Percentiles rank a stretch among this genome's conserved stretches.
These are phyloP conservation scores for Lichtheimia ramosa DNA, from an alignment of 371 early-diverging fungal genomes.

Conservation along the genomic window DNA sequence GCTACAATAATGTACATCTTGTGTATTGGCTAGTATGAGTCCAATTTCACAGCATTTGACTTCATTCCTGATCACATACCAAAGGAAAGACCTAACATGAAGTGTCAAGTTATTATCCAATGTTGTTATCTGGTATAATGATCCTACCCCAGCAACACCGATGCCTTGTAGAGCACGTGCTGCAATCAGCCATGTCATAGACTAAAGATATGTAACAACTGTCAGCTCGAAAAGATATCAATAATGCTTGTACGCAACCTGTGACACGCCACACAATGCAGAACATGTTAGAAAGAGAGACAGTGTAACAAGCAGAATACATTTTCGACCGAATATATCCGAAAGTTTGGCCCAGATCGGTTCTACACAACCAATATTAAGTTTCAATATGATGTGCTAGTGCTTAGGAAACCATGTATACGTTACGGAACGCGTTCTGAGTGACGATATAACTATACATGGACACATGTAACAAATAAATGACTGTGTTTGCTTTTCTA, in stretches of 20 bases:
- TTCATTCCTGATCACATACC: neutral
- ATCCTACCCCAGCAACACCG: constrained; percentile 55
- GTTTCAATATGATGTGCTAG: neutral
- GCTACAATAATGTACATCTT: constrained; percentile 61
- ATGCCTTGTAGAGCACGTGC: constrained; percentile 57
- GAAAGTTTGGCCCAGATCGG: constrained; percentile 60
- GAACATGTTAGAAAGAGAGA: constrained; percentile 62
- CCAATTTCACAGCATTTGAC: no score
- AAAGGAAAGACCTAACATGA: neutral
- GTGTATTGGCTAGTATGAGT: no score
- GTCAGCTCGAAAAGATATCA: no score
- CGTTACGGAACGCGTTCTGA: constrained; percentile 42
- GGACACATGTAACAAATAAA: neutral
- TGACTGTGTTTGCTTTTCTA: no score
- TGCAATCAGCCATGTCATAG: constrained; percentile 64
- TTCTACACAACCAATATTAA: constrained; percentile 11
- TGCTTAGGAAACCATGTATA: neutral
- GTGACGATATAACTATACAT: constrained; percentile 51
- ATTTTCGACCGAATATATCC: constrained; percentile 75
- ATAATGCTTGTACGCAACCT: constrained; percentile 14
- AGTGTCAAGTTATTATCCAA: neutral
- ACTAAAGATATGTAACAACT: constrained; percentile 11
- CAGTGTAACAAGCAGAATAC: constrained; percentile 53
- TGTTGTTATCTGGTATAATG: neutral
- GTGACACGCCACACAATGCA: constrained; percentile 55